These are phyloP conservation scores for Salix brachista DNA, from an alignment of 345 rosid species.

Conservation along the genomic window DNA sequence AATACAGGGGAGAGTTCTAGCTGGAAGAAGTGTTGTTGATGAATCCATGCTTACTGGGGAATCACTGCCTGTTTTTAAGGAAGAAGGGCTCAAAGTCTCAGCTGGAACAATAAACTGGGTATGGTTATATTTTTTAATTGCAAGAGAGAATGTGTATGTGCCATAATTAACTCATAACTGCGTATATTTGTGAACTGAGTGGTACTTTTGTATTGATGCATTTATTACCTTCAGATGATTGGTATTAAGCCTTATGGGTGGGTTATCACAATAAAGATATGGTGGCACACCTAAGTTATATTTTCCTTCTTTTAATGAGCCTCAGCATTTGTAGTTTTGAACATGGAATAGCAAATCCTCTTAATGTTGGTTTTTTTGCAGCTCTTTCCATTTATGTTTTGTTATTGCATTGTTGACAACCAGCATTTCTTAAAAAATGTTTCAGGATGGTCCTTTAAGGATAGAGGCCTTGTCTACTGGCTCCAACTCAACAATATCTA, in stretches of 20 bases:
- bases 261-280: neutral
- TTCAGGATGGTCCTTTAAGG: constrained; percentile 94
- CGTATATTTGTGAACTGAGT: neutral
- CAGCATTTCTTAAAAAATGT: constrained; percentile 20
- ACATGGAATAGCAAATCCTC: neutral
- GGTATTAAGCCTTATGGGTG: neutral
- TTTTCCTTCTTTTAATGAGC: neutral
- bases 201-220: neutral
- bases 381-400: neutral
- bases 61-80: constrained; percentile 90
- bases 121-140: constrained; percentile 17
- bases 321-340: neutral
- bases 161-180: neutral
- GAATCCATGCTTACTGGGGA: constrained; percentile 99
- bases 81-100: constrained; percentile 63
- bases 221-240: neutral
- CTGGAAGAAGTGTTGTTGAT: constrained; percentile 94
- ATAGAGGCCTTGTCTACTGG: constrained; percentile 80
- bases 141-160: constrained; percentile 2
- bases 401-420: neutral
- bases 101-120: constrained; percentile 98
- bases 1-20: constrained; percentile 71
- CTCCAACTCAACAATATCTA: constrained; percentile 79
- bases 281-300: neutral
- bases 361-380: constrained; percentile 2